phyloP scores from a whole-genome alignment of 345 rosid species.

The Combretum micranthum region DNA sequence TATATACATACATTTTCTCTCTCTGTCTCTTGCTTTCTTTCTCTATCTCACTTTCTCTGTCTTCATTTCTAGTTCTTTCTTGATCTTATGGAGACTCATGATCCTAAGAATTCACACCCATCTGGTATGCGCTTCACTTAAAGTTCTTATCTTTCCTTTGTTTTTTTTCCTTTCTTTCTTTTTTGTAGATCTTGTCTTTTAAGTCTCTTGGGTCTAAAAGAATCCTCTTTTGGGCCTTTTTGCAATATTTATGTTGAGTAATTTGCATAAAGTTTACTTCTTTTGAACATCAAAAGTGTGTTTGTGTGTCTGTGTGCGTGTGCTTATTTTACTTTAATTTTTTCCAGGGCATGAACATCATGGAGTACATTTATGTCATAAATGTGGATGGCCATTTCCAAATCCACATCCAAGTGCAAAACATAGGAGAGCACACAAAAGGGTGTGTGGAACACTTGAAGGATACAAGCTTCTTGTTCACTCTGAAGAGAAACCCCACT shows the following conservation, averaged over 20 bases:
- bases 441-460: conserved; percentile 37
- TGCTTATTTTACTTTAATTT: not conserved
- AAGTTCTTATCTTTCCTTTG: not conserved
- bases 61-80: not conserved
- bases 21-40: too few species aligned
- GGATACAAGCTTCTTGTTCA: conserved; percentile 26
- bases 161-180: too few species aligned
- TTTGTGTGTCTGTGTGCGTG: not conserved
- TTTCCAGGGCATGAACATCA: conserved; percentile 24
- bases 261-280: too few species aligned
- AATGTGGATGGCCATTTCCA: conserved; percentile 45
- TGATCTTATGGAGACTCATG: conserved; percentile 5
- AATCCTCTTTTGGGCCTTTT: too few species aligned
- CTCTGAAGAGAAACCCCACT: conserved; percentile 10
- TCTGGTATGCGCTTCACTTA: not conserved
- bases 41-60: not conserved
- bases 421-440: conserved; percentile 35
- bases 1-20: not conserved
- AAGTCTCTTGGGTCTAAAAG: too few species aligned
- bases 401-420: conserved; percentile 40
- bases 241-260: too few species aligned
- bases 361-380: conserved; percentile 23
- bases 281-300: too few species aligned
- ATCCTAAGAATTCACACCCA: conserved; percentile 4
- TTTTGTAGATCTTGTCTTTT: not conserved